phyloP scores from a whole-genome alignment of 2,329 filamentous ascomycete genomes.

The Didymella exigua region DNA sequence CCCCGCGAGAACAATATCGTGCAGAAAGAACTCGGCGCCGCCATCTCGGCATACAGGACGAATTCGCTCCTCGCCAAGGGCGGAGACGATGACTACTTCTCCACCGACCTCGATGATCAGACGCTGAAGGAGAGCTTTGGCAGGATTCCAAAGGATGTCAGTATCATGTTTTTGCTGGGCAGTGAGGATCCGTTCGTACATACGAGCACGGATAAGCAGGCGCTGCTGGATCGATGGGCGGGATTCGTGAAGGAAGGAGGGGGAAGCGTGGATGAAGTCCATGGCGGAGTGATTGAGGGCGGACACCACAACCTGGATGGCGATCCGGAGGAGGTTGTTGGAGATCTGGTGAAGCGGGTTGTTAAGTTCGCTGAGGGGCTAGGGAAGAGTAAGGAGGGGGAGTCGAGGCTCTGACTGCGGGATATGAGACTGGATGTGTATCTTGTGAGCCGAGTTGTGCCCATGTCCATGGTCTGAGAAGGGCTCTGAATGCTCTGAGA shows the following conservation, averaged over 20 bases:
- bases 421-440: not conserved
- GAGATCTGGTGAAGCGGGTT: conserved; percentile 58
- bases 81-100: conserved; percentile 87
- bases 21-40: conserved; percentile 42
- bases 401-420: not conserved
- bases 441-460: not conserved
- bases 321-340: conserved; percentile 54
- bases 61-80: conserved; percentile 62
- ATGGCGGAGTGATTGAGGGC: conserved; percentile 56
- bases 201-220: conserved; percentile 60
- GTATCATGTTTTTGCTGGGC: conserved; percentile 69
- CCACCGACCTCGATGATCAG: conserved; percentile 70
- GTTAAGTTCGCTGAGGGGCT: conserved; percentile 53
- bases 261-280: conserved; percentile 55
- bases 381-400: conserved; percentile 7
- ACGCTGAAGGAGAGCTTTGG: conserved; percentile 70
- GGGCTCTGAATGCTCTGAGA: not conserved
- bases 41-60: conserved; percentile 64
- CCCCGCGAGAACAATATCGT: conserved; percentile 45
- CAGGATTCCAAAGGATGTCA: conserved; percentile 56
- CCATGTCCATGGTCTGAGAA: not conserved
- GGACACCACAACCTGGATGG: conserved; percentile 60
- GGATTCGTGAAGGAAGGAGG: conserved; percentile 51
- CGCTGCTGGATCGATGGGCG: conserved; percentile 64
- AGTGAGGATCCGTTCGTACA: conserved; percentile 71